Evolutionary conservation across 345 rosid species (phyloP).

Genomic region (Eucalyptus curtisii): DNA sequence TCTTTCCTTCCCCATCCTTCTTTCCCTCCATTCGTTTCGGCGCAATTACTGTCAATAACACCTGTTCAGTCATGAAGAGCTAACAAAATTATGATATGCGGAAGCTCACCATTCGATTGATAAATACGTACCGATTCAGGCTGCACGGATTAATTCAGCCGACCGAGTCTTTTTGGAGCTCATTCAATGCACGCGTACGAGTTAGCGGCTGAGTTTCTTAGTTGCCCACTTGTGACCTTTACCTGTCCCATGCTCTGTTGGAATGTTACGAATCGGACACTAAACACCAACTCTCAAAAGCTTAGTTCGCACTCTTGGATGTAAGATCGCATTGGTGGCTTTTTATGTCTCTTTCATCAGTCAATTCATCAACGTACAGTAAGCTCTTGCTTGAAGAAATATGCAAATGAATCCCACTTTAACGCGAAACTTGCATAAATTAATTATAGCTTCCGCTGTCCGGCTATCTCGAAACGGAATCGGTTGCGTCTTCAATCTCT

Average conservation of each 20-base stretch:
- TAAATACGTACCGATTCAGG: neutral
- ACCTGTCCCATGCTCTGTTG: neutral
- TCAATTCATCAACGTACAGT: neutral
- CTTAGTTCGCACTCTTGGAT: neutral
- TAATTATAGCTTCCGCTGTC: neutral
- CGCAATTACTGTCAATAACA: neutral
- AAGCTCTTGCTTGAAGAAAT: neutral
- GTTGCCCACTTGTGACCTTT: neutral
- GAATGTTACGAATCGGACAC: neutral
- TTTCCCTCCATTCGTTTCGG: neutral
- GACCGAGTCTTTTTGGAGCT: neutral
- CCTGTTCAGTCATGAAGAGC: neutral
- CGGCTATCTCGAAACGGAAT: neutral
- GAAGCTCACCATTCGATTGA: neutral
- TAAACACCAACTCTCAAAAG: neutral
- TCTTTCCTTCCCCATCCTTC: neutral
- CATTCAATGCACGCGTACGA: neutral
- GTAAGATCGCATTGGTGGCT: neutral
- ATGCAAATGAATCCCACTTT: neutral
- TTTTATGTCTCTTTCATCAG: neutral
- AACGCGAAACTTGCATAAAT: neutral
- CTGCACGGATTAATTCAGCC: neutral
- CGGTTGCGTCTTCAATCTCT: neutral
- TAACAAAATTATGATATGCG: neutral
- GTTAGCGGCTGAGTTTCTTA: neutral